Conservation (phyloP, 306 rosid genomes). For the Sesbania bispinosa region DNA sequence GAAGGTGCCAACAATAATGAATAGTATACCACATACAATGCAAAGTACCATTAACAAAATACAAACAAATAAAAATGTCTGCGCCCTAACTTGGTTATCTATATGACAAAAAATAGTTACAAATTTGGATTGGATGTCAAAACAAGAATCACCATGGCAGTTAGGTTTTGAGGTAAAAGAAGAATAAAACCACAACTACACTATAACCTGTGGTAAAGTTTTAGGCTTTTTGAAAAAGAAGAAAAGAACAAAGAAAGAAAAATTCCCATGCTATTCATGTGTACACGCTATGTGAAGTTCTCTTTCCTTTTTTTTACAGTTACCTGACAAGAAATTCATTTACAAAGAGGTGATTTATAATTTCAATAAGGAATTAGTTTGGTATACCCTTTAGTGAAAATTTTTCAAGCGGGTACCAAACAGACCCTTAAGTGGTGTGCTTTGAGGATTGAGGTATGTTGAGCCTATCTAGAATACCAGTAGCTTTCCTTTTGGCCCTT, state of each 20-base stretch:
- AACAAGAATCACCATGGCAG: not conserved
- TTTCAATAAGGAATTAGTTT: not conserved
- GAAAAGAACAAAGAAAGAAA: not conserved
- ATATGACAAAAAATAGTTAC: not conserved
- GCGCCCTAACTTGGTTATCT: not conserved
- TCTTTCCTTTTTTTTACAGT: not conserved
- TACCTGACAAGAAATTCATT: not conserved
- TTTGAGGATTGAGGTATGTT: conserved; percentile 39
- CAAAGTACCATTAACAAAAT: not conserved
- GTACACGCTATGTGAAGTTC: not conserved
- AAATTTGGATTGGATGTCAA: not conserved
- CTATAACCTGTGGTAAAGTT: not conserved
- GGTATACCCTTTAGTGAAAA: not conserved
- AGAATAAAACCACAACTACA: not conserved
- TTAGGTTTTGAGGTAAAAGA: not conserved
- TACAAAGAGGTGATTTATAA: not conserved
- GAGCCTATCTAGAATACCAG: conserved; percentile 58
- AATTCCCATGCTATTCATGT: no score
- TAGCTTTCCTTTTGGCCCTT: conserved; percentile 77
- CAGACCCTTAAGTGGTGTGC: conserved; percentile 67
- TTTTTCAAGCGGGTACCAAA: no score
- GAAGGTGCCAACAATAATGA: not conserved
- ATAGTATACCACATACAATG: not conserved
- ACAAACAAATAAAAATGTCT: not conserved
- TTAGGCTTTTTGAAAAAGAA: not conserved